Evolutionary conservation across 495 filamentous ascomycete genomes (phyloP).

Genomic region (Bombardia bombarda): DNA sequence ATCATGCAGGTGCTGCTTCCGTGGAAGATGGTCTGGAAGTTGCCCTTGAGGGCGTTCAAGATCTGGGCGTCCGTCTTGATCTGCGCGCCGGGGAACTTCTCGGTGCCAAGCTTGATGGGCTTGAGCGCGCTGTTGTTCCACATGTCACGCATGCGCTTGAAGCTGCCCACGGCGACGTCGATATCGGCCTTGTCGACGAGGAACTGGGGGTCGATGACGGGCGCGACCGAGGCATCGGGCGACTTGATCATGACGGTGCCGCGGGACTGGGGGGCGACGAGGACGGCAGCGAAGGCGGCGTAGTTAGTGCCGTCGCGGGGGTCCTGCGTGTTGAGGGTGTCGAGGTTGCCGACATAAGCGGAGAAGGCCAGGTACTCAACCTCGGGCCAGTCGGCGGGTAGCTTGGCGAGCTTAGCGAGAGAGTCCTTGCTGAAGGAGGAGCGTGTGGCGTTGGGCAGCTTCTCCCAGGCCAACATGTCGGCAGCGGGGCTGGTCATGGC

Average conservation of each 20-base stretch:
- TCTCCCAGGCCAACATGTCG: conserved; percentile 45
- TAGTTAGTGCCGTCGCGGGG: conserved; percentile 35
- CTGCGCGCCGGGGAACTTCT: conserved; percentile 39
- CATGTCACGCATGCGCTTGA: conserved; percentile 42
- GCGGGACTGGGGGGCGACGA: conserved; percentile 43
- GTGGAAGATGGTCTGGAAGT: conserved; percentile 41
- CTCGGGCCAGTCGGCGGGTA: conserved; percentile 52
- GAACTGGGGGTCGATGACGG: conserved; percentile 49
- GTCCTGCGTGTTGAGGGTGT: conserved; percentile 22
- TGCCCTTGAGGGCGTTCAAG: conserved; percentile 30
- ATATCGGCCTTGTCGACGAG: conserved; percentile 44
- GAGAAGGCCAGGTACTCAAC: conserved; percentile 33
- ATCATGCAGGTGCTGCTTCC: conserved; percentile 46
- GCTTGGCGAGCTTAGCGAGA: conserved; percentile 25
- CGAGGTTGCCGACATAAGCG: conserved; percentile 15
- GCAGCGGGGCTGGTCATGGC: conserved; percentile 30
- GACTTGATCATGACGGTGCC: conserved; percentile 49
- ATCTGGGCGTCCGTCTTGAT: conserved; percentile 48
- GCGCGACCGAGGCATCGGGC: conserved; percentile 32
- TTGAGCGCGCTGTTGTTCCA: conserved; percentile 22
- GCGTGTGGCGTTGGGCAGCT: conserved; percentile 20
- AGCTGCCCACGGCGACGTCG: conserved; percentile 46
- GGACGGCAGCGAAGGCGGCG: conserved; percentile 29
- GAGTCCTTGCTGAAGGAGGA: conserved; percentile 11
- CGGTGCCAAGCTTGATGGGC: conserved; percentile 33